These are phyloP conservation scores for Pyronema domesticum DNA, from an alignment of 495 filamentous ascomycete species.

Conservation along the genomic window DNA sequence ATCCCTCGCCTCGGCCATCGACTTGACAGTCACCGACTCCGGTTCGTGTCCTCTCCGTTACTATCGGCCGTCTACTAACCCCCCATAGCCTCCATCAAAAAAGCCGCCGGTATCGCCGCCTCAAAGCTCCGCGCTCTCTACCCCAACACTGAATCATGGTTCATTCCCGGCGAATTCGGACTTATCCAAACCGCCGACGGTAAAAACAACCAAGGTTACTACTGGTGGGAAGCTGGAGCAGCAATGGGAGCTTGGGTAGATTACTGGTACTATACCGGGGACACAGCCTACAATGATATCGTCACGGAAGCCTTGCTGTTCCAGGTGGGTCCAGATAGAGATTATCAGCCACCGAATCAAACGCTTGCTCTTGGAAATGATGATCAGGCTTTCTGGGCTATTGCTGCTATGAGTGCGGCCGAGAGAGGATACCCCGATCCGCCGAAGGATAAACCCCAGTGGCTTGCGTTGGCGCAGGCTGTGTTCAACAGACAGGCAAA, in stretches of 20 bases:
- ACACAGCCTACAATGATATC: conserved; percentile 48
- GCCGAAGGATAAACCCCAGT: conserved; percentile 39
- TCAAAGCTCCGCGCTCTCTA: conserved; percentile 18
- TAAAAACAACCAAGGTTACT: conserved; percentile 21
- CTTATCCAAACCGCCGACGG: conserved; percentile 15
- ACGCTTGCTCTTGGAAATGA: conserved; percentile 66
- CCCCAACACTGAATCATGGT: conserved; percentile 18
- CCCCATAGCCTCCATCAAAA: conserved; percentile 8
- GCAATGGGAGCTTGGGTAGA: conserved; percentile 35
- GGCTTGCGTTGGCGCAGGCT: conserved; percentile 57
- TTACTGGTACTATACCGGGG: conserved; percentile 63
- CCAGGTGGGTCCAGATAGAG: conserved; percentile 45
- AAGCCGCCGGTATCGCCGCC: conserved; percentile 12
- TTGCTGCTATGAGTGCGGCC: conserved; percentile 53
- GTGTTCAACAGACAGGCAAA: conserved; percentile 54
- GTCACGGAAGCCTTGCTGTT: conserved; percentile 44
- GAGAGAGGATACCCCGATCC: conserved; percentile 57
- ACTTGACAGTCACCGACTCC: not conserved
- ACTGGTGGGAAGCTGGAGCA: conserved; percentile 26
- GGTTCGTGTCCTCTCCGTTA: not conserved
- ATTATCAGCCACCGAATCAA: conserved; percentile 58
- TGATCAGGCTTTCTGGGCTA: conserved; percentile 71
- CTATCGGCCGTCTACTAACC: not conserved
- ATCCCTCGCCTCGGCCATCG: not conserved
- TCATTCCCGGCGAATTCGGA: conserved; percentile 19